phyloP scores from a whole-genome alignment of 176 grass and related monocot genomes.

The Ensete glaucum region DNA sequence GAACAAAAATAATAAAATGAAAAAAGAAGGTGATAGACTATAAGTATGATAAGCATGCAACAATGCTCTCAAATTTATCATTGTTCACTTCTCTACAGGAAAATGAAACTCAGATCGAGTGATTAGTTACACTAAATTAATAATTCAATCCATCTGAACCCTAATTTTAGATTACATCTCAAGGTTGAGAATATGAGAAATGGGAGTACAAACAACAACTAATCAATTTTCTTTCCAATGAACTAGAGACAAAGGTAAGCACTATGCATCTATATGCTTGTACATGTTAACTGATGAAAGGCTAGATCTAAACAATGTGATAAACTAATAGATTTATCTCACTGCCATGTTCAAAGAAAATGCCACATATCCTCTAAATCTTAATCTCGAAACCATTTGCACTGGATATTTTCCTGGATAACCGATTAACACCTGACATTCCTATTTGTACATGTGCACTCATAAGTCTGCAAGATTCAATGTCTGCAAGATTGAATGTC shows the following conservation, averaged over 20 bases:
- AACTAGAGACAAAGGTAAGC: neutral
- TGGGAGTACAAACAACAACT: neutral
- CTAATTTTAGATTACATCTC: neutral
- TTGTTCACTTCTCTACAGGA: no score
- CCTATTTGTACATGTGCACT: neutral
- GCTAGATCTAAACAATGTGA: no score
- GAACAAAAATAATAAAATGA: no score
- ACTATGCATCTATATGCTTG: neutral
- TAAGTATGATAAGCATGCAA: no score
- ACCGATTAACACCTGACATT: neutral
- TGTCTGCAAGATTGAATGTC: neutral
- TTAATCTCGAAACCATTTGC: no score
- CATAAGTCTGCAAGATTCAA: neutral
- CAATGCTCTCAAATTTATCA: no score
- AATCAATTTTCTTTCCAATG: neutral
- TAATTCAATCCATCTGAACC: neutral
- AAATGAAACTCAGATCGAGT: neutral
- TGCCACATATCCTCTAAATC: no score
- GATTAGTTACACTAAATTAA: neutral
- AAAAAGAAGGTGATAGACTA: no score
- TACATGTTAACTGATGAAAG: no score
- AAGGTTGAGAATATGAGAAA: neutral
- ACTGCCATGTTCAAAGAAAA: no score
- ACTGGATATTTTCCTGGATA: no score
- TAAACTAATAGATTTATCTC: no score